Evolutionary conservation across 2,329 filamentous ascomycete genomes (phyloP), one percentile per base, ranked within the genome.

Genomic region (Penicillium sp.): DNA sequence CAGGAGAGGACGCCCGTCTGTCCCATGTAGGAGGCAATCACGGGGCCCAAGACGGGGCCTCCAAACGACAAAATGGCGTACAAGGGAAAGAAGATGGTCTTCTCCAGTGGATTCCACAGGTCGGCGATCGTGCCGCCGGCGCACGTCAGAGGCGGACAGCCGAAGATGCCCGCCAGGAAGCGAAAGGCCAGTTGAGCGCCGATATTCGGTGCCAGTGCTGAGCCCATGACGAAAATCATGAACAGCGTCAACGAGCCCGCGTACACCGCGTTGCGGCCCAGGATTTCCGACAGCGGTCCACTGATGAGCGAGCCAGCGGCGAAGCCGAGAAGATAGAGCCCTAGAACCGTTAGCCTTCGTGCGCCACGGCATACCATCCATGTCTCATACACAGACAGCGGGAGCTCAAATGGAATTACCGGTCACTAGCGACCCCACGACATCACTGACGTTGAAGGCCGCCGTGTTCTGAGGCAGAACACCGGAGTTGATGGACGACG

Each of bases 401-500:
- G n/a, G 13, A 18, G 25, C 14, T 20, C 8, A 29, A 16, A n/a
- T 11, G n/a, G 4, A 25, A 10, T 38, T 54, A 54, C 65, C 68
- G 33, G 68, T 79, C 1, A 72, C 71, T 16, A 78, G 52, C 7
- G 69, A 73, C 51, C 71, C 77, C 0, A 71, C 70, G 3, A 78
- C 71, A 26, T 76, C 63, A 17, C 68, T 70, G 0, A 78, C 75
- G 0, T 68, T 64, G 30, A 78, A 73, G 0, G 70, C 68, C 14
- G 47, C 48, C 0, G 68, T 64, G 0, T 72, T 75, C 44, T 74
- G 68, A 0, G 63, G 62, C 0, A 76, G 46, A 1, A 74, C 72
- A 0, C 67, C 68, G 1, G 74, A 72, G 39, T 79, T 75, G 27
- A 80, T 77, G 0, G 75, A 71, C 3, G 72, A 75, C 0, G 76